Conservation (phyloP, 2,329 filamentous ascomycete genomes). For the Fusarium begoniae region DNA sequence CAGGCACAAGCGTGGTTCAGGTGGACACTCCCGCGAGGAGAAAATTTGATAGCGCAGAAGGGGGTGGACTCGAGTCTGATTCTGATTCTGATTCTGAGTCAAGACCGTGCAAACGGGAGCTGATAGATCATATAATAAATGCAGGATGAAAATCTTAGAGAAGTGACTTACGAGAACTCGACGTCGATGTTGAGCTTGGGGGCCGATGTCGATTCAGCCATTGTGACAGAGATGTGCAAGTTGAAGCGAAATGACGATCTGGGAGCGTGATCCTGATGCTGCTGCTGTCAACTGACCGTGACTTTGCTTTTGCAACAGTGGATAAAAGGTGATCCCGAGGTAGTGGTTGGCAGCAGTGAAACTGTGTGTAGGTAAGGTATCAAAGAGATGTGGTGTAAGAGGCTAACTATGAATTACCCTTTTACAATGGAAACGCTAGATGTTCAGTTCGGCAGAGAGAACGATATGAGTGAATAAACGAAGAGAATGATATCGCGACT, state of each 20-base stretch:
- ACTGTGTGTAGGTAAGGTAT: slow-evolving; percentile 1
- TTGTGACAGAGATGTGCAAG: slow-evolving; percentile 12
- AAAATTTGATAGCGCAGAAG: slow-evolving; percentile 8
- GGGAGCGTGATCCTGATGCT: background rate
- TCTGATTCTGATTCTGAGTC: background rate
- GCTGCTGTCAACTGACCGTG: slow-evolving; percentile 1
- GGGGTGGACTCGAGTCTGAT: slow-evolving; percentile 12
- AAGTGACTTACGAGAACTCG: slow-evolving; percentile 69
- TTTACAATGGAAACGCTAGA: background rate
- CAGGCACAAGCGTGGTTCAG: slow-evolving; percentile 33
- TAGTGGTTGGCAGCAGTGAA: slow-evolving; percentile 2
- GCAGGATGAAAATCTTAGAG: slow-evolving; percentile 11
- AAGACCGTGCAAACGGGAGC: slow-evolving; percentile 18
- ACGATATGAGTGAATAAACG: background rate
- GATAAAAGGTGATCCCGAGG: slow-evolving; percentile 1
- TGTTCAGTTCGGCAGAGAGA: background rate
- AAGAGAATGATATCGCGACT: background rate
- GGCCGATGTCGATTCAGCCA: slow-evolving; percentile 29
- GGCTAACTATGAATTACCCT: background rate
- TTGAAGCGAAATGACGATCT: slow-evolving; percentile 6
- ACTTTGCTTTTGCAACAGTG: slow-evolving; percentile 29
- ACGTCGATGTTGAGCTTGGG: slow-evolving; percentile 68
- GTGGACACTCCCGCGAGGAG: slow-evolving; percentile 14
- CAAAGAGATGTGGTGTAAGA: background rate
- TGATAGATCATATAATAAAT: slow-evolving; percentile 42